Conservation (phyloP, 345 rosid genomes). For the Citrus medica region DNA sequence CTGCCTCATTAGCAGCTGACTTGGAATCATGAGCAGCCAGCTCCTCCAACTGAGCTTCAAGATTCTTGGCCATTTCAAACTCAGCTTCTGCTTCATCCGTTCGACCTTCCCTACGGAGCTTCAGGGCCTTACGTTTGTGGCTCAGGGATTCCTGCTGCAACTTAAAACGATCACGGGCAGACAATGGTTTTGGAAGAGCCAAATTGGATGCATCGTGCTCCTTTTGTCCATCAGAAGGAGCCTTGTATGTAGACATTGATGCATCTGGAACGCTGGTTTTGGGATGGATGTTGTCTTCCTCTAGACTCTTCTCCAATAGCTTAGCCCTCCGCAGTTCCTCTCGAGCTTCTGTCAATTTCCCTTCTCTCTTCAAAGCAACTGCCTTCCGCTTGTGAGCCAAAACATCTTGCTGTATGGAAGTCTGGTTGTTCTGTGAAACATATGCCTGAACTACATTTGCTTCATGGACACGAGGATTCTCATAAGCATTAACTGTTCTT, state of each 20-base stretch:
- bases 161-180: constrained; percentile 82
- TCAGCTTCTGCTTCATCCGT: constrained; percentile 89
- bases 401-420: constrained; percentile 53
- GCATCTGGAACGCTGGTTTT: constrained; percentile 19
- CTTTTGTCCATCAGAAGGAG: constrained; percentile 36
- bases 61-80: constrained; percentile 80
- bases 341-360: constrained; percentile 75
- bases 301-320: constrained; percentile 61
- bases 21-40: no score
- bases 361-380: constrained; percentile 73
- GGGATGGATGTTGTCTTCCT: constrained; percentile 32
- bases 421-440: constrained; percentile 35
- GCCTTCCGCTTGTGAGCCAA: constrained; percentile 75
- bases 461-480: constrained; percentile 18
- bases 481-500: constrained; percentile 19
- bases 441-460: constrained; percentile 23
- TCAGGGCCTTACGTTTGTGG: constrained; percentile 87
- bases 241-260: constrained; percentile 14
- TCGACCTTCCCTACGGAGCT: constrained; percentile 78
- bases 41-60: no score
- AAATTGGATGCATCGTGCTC: constrained; percentile 36
- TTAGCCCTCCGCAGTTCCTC: constrained; percentile 79
- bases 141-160: constrained; percentile 82
- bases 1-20: no score
- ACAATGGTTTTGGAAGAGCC: constrained; percentile 48